Evolutionary conservation across 208 protist species (phyloP).

Genomic region (Leishmania turanica): DNA sequence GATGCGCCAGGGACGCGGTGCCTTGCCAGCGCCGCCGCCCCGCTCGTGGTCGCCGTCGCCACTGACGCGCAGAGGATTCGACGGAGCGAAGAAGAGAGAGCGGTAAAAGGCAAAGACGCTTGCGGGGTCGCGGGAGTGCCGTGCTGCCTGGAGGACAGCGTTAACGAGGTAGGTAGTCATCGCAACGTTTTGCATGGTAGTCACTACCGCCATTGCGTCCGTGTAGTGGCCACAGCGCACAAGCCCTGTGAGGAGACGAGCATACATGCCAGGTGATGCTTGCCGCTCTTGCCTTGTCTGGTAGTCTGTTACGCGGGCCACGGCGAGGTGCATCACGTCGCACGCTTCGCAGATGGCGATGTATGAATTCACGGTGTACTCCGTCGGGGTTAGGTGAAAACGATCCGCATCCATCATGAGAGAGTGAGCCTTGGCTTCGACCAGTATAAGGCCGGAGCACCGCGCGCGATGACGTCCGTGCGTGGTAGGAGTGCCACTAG

Average conservation of each 20-base stretch:
- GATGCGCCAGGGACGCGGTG: background rate
- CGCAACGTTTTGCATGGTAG: slow-evolving; percentile 63
- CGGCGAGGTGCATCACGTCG: slow-evolving; percentile 75
- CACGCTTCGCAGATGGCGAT: slow-evolving; percentile 65
- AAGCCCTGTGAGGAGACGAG: slow-evolving; percentile 66
- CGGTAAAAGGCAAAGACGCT: slow-evolving; percentile 74
- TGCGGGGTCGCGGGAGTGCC: slow-evolving; percentile 59
- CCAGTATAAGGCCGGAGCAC: slow-evolving; percentile 26
- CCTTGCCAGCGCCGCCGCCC: background rate
- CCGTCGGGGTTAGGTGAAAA: slow-evolving; percentile 62
- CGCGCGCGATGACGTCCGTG: slow-evolving; percentile 7
- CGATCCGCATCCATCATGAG: slow-evolving; percentile 84
- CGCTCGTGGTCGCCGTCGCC: background rate
- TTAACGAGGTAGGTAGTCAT: slow-evolving; percentile 68
- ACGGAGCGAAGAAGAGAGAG: slow-evolving; percentile 34
- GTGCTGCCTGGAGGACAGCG: slow-evolving; percentile 62
- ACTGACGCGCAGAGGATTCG: slow-evolving; percentile 16
- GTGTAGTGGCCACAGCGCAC: slow-evolving; percentile 59
- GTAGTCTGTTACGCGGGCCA: slow-evolving; percentile 77
- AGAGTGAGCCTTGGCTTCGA: slow-evolving; percentile 79
- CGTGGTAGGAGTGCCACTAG: background rate
- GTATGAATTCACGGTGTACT: slow-evolving; percentile 81
- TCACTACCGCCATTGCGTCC: slow-evolving; percentile 61
- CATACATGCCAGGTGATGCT: slow-evolving; percentile 55
- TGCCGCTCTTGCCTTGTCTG: slow-evolving; percentile 70